Percentiles rank a stretch among this genome's conserved stretches.
Conservation (phyloP, 768 basidiomycete genomes). For the Pisolithus orientalis region DNA sequence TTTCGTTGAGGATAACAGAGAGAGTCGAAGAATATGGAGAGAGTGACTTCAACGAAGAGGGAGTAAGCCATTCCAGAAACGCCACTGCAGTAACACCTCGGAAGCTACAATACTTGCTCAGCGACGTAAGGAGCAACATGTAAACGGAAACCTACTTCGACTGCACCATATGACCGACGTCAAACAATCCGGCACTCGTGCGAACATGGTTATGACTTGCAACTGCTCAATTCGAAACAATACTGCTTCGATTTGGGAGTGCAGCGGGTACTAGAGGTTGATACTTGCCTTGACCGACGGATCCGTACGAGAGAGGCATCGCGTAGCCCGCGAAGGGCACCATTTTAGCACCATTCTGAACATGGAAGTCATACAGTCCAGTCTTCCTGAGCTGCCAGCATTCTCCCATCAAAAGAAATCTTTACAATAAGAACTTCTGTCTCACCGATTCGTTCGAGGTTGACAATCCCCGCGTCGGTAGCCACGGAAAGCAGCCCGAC, state of each 20-base stretch:
- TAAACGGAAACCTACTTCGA: neutral
- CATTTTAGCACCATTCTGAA: constrained; percentile 83
- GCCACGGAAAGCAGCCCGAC: neutral
- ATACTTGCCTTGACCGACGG: constrained; percentile 67
- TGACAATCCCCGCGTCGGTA: constrained; percentile 10
- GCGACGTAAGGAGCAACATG: neutral
- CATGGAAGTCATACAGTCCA: constrained; percentile 84
- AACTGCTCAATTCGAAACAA: constrained; percentile 30
- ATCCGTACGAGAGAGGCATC: constrained; percentile 88
- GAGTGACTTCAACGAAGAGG: constrained; percentile 70
- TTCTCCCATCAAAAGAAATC: neutral
- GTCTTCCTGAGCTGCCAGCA: constrained; percentile 49
- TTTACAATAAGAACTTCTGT: neutral
- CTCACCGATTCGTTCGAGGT: constrained; percentile 17
- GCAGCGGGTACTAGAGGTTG: neutral
- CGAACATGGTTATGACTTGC: constrained; percentile 89
- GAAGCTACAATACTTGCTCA: constrained; percentile 47
- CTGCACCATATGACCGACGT: constrained; percentile 68
- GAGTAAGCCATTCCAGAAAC: constrained; percentile 88
- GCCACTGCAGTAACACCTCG: constrained; percentile 68
- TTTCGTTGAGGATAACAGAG: constrained; percentile 81
- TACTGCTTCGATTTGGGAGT: too few species aligned
- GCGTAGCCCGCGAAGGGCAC: constrained; percentile 93
- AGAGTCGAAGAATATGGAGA: constrained; percentile 74
- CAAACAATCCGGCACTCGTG: constrained; percentile 78